phyloP scores from a whole-genome alignment of 805 yeast genomes.

The Sugiyamaella smithiae region DNA sequence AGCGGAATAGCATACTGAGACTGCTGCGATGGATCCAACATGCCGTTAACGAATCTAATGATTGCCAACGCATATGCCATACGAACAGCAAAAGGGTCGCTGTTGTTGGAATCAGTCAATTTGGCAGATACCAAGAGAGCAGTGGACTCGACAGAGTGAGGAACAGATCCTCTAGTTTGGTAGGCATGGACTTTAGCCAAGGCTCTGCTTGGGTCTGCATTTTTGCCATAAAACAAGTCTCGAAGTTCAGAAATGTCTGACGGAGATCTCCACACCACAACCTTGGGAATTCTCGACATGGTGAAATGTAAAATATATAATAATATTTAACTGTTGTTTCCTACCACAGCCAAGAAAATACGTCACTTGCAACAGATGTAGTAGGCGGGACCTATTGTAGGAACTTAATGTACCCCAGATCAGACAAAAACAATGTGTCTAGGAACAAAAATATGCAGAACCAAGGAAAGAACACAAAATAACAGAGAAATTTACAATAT shows the following conservation, averaged over 20 bases:
- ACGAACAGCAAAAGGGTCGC: slow-evolving; percentile 41
- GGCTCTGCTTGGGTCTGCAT: slow-evolving; percentile 44
- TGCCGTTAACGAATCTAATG: slow-evolving; percentile 85
- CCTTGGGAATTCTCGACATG: slow-evolving; percentile 27
- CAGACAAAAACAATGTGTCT: too few species aligned
- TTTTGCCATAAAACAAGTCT: slow-evolving; percentile 50
- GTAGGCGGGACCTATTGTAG: too few species aligned
- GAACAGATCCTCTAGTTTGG: slow-evolving; percentile 58
- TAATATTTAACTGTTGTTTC: too few species aligned
- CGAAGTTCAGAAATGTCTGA: slow-evolving; percentile 48
- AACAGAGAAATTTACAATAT: too few species aligned
- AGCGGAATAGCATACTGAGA: slow-evolving; percentile 75
- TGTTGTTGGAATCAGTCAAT: slow-evolving; percentile 40
- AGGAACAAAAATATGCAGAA: too few species aligned
- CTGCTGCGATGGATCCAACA: slow-evolving; percentile 82
- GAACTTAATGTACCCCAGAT: too few species aligned
- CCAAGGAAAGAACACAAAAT: too few species aligned
- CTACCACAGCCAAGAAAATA: too few species aligned
- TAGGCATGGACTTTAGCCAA: slow-evolving; percentile 52
- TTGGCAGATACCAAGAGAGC: slow-evolving; percentile 52
- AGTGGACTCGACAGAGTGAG: slow-evolving; percentile 72
- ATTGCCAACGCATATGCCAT: slow-evolving; percentile 69
- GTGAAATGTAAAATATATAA: not conserved
- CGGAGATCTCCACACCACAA: slow-evolving; percentile 39
- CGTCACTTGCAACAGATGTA: too few species aligned